Base-by-base conservation (phyloP, 495 filamentous ascomycete species). In the Hamigera avellanea region DNA sequence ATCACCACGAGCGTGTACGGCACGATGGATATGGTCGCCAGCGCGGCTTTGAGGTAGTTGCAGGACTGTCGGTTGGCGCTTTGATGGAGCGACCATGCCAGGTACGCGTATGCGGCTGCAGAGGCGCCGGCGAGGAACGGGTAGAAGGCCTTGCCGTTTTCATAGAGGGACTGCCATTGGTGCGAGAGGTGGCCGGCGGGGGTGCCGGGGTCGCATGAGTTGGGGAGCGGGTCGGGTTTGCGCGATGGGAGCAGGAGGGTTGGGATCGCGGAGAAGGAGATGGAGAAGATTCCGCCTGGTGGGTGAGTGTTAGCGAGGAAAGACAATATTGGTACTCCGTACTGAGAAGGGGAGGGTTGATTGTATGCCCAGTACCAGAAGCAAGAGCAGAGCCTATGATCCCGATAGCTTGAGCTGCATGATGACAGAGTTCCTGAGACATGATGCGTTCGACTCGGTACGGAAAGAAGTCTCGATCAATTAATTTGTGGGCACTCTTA, bases 141-240 rank as follows among this genome's bases (percentile, higher is more conserved):
- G 26, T 52, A 50, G 32, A 46, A 48, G 6, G 21, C 29, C 14
- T 45, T 46, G 13, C 58, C 58, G 10, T 42, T 47, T 2, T 50
- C 27, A 38, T 52, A 64, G 17, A 51, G 27, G 26, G 44, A 42
- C n/a, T 43, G 34, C 56, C 53, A 64, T 41, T 63, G 61, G 25
- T 50, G 46, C 6, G 46, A 39, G 21, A 55, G 17, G 16, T 55
- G 49, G 12, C 42, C 9, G 25, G 38, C 14, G 1, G 52, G 36
- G 12, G 52, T 47, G 15, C 35, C 49, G 19, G 52, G 49, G 7
- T 12, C 32, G 21, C 9, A 23, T 19, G 37, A 14, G 0, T 33
- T 14, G 18, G 39, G 26, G n/a, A 35, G 19, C 12, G 40, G 41
- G 2, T 35, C 18, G 2, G 37, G 23, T 6, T 49, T 41, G 12